Conservation (phyloP, 768 basidiomycete genomes). For the Calocera viscosa region DNA sequence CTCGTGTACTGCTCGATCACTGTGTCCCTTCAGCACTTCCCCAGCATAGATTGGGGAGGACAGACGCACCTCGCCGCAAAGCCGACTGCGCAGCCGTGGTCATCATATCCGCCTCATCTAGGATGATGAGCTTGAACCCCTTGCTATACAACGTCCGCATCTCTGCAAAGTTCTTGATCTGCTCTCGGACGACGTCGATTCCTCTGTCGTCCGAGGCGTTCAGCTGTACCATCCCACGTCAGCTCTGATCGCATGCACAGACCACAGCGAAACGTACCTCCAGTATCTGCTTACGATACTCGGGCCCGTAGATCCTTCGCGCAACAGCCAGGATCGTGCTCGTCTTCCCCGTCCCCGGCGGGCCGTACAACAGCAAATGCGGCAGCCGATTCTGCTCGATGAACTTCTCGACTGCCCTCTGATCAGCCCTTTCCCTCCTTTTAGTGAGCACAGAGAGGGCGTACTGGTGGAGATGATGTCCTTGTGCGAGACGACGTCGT, state of each 20-base stretch:
- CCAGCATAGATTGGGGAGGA: not conserved
- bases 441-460: conserved; percentile 21
- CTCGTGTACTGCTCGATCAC: conserved; percentile 98
- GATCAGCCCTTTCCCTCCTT: not conserved
- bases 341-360: conserved; percentile 97
- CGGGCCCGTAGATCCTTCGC: conserved; percentile 77
- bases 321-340: conserved; percentile 95
- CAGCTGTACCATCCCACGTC: conserved; percentile 38
- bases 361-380: conserved; percentile 93
- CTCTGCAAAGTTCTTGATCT: conserved; percentile 97
- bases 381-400: conserved; percentile 90
- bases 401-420: conserved; percentile 73
- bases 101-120: conserved; percentile 99
- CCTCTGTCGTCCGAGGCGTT: conserved; percentile 98
- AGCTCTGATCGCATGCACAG: not conserved
- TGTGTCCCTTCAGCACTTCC: conserved; percentile 15
- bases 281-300: conserved; percentile 81
- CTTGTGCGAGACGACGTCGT: conserved; percentile 92
- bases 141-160: conserved; percentile 79
- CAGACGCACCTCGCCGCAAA: conserved; percentile 52
- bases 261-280: conserved; percentile 42
- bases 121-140: conserved; percentile 92
- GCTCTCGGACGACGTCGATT: conserved; percentile 96
- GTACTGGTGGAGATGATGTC: conserved; percentile 90
- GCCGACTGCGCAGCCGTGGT: conserved; percentile 95